phyloP scores from a whole-genome alignment of 208 protist species.

The Acanthamoeba royreba region DNA sequence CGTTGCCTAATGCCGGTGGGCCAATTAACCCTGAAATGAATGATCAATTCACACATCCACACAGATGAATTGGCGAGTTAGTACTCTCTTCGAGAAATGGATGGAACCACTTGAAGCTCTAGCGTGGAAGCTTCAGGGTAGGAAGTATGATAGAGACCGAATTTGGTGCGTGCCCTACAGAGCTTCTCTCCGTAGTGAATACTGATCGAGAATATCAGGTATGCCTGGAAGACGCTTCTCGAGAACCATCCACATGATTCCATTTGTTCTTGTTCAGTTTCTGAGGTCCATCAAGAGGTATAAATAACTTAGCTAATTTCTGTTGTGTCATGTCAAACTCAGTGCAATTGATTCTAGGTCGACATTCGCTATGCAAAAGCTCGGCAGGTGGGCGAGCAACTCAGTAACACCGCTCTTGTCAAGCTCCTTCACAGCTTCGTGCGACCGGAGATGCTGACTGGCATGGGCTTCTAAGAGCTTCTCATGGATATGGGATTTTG shows the following conservation, averaged over 20 bases:
- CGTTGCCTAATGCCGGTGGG: too few relatives aligned
- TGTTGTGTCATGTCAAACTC: neutral
- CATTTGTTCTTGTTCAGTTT: neutral
- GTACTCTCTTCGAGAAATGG: slow-evolving; percentile 8
- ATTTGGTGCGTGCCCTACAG: neutral
- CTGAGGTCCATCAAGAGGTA: neutral
- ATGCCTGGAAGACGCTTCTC: neutral
- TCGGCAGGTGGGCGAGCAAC: neutral
- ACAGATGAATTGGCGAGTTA: neutral
- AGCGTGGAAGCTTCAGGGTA: neutral
- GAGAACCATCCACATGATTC: slow-evolving; percentile 21
- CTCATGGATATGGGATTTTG: neutral
- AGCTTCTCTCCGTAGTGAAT: neutral
- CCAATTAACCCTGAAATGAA: too few relatives aligned
- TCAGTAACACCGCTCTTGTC: neutral
- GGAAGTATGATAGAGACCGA: neutral
- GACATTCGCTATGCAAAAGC: neutral
- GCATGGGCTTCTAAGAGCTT: neutral
- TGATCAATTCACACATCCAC: too few relatives aligned
- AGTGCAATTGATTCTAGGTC: neutral
- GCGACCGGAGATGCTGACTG: too few relatives aligned
- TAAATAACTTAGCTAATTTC: neutral
- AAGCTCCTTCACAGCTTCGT: neutral
- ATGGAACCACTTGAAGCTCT: slow-evolving; percentile 28
- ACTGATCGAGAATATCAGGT: neutral